Percentiles rank a stretch among this genome's conserved stretches.
These are phyloP conservation scores for Stemphylium beticola DNA, from an alignment of 2,329 filamentous ascomycete genomes.

Conservation along the genomic window DNA sequence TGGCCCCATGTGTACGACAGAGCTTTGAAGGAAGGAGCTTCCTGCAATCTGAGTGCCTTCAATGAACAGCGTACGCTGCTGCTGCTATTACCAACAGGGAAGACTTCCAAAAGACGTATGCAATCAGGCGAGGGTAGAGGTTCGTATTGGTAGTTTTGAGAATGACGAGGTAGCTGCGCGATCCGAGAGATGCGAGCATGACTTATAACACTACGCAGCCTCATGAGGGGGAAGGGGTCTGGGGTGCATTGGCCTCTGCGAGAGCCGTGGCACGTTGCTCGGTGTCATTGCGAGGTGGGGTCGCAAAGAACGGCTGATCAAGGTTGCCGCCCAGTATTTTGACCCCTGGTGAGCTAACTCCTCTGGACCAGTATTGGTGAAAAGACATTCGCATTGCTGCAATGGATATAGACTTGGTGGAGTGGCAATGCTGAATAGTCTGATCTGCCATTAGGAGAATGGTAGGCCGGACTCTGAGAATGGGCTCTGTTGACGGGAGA, in stretches of 20 bases:
- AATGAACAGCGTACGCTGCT: no score
- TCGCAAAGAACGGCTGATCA: neutral
- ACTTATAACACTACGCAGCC: slow-evolving; percentile 24
- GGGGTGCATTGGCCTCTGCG: neutral
- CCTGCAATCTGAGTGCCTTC: no score
- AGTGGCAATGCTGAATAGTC: no score
- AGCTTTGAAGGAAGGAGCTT: no score
- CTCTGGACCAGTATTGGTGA: neutral
- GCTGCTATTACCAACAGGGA: slow-evolving; percentile 15
- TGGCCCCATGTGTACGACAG: slow-evolving; percentile 23
- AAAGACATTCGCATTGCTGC: no score
- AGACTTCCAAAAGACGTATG: slow-evolving; percentile 31
- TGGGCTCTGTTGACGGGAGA: no score
- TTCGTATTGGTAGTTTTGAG: slow-evolving; percentile 25
- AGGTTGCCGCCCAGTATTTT: neutral
- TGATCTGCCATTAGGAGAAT: no score
- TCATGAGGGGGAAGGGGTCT: slow-evolving; percentile 15
- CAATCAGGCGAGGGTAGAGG: slow-evolving; percentile 26
- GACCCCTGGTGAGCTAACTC: neutral
- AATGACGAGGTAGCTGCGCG: slow-evolving; percentile 15
- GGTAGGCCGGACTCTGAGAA: no score
- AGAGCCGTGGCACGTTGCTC: neutral
- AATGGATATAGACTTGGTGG: no score
- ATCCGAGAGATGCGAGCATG: slow-evolving; percentile 21
- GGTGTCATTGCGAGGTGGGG: neutral